These are phyloP conservation scores for Coffea eugenioides DNA, from an alignment of 257 asterid species.

Conservation along the genomic window DNA sequence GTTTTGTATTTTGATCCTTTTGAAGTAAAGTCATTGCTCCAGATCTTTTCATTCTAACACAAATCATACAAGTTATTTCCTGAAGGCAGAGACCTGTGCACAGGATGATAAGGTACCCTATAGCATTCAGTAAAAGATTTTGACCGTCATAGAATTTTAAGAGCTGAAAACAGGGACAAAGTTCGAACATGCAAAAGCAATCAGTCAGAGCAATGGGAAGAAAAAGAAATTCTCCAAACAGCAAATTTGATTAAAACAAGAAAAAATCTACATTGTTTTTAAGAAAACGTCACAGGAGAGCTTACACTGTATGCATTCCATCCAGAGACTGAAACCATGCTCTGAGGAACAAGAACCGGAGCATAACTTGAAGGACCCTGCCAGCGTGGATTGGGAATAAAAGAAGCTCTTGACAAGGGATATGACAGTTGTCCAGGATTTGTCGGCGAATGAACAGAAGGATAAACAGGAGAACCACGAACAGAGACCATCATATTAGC, in stretches of 20 bases:
- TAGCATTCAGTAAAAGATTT: neutral
- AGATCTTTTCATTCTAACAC: neutral
- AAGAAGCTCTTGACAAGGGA: constrained; percentile 80
- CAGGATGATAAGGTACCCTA: neutral
- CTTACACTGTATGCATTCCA: constrained; percentile 88
- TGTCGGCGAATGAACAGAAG: constrained; percentile 76
- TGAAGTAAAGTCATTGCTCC: neutral
- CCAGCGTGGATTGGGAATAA: constrained; percentile 86
- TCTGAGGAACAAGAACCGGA: constrained; percentile 87
- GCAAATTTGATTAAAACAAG: neutral
- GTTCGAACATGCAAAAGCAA: neutral
- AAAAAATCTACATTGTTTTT: constrained; percentile 11
- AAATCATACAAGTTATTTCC: neutral
- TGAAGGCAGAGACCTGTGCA: neutral
- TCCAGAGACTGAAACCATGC: constrained; percentile 82
- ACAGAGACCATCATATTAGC: constrained; percentile 85
- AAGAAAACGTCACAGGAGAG: constrained; percentile 20
- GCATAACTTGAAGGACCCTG: constrained; percentile 85
- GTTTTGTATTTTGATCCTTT: neutral
- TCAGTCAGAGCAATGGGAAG: neutral
- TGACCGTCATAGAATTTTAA: neutral
- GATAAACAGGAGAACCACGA: constrained; percentile 90
- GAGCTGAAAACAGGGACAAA: neutral
- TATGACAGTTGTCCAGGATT: constrained; percentile 69
- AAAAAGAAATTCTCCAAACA: neutral